Evolutionary conservation across 2,329 filamentous ascomycete species (phyloP), one percentile per base, ranked within the genome.

Genomic region (Fusarium sambucinum): DNA sequence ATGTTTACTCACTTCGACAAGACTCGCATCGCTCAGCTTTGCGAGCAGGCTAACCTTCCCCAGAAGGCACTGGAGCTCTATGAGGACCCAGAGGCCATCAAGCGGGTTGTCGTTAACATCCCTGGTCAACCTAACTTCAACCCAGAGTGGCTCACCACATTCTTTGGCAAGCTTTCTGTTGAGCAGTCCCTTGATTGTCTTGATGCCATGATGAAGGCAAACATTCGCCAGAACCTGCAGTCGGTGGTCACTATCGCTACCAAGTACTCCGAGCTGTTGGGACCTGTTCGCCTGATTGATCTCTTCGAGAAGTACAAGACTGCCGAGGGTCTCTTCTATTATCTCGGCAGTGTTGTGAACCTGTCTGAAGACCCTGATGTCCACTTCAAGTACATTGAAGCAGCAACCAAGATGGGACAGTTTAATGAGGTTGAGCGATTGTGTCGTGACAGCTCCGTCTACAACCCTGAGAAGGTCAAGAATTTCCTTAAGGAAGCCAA

Each of bases 1-100:
- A 97, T 99, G 92, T 98, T 99, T 81, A 94, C 94, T 1, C 89
- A 99, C 82, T 99, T 97, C 76, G 96, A 99, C 82, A 96, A 93
- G 83, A 82, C 89, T 45, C 91, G 94, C 68, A 92, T 99, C 79
- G 93, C 95, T 25, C 88, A 91, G 70, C 87, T 99, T 55, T 99
- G 96, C 78, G 96, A 99, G 82, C 92, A 96, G 78, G 94, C 94
- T 53, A 94, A 94, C 53, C 88, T 99, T 56, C 87, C 87, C 69
- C 92, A 94, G 76, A 92, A 92, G 80, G 96, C 96, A 23, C 80
- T 99, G 67, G 96, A 99, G 82, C 93, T 97, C 72, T 97, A 97
- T 73, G 94, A 98, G 75, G 94, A 98, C 74, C 90, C 94, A 7
- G 89, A 90, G 27, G 88, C 92, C 17, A 91, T 99, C 80, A 98